Conservation (phyloP, 78 protist genomes). For the Polysphondylium violaceum region DNA sequence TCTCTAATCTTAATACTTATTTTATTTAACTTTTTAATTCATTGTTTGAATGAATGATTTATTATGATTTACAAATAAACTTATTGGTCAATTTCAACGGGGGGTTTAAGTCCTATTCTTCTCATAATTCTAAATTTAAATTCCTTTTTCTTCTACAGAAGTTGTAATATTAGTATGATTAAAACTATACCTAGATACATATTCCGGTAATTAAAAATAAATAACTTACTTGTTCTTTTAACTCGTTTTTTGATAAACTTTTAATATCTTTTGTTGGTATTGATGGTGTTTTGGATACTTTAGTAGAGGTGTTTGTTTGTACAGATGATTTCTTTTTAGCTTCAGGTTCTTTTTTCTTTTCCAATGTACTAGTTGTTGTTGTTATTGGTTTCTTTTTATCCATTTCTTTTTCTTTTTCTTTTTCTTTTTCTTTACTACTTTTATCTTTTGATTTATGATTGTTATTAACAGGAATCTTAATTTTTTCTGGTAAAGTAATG, state of each 20-base stretch:
- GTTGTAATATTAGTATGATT: too few relatives aligned
- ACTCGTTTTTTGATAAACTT: background rate
- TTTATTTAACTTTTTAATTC: too few relatives aligned
- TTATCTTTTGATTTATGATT: background rate
- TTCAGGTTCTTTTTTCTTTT: too few relatives aligned
- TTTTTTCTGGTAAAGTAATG: background rate
- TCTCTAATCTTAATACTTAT: too few relatives aligned
- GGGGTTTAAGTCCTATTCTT: conserved; percentile 2
- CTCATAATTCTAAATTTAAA: conserved; percentile 17
- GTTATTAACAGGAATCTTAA: background rate
- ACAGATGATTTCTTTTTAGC: background rate
- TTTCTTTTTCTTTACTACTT: background rate
- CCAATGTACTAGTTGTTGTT: background rate
- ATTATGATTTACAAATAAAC: too few relatives aligned
- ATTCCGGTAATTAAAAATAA: too few relatives aligned
- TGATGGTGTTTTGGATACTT: background rate
- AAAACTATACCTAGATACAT: too few relatives aligned
- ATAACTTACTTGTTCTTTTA: too few relatives aligned
- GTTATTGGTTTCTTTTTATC: conserved; percentile 1
- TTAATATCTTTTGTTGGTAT: background rate
- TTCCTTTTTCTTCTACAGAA: conserved; percentile 2
- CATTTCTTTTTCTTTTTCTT: conserved; percentile 4
- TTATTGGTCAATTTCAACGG: too few relatives aligned
- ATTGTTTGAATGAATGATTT: too few relatives aligned
- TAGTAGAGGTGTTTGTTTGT: conserved; percentile 9